These are phyloP conservation scores for Yarrowia sp. DNA, from an alignment of 805 yeast genomes.

Conservation along the genomic window DNA sequence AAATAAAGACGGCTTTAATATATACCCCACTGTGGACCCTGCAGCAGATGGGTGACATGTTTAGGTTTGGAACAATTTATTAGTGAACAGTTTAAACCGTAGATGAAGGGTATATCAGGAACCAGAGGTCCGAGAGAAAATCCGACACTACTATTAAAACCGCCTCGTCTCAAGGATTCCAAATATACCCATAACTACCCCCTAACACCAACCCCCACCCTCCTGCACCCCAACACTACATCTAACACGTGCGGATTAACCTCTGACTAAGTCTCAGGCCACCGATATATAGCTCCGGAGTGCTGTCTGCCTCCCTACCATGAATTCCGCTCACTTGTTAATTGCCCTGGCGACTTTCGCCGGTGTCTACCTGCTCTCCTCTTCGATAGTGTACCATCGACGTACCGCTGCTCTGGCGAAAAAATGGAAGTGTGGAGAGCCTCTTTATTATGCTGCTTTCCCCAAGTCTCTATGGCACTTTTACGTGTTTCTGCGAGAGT, in stretches of 20 bases:
- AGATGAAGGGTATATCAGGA: background rate
- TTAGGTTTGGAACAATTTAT: background rate
- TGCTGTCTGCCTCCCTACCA: background rate
- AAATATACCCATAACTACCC: too few species aligned
- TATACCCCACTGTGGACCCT: conserved; percentile 1
- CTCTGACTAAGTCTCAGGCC: background rate
- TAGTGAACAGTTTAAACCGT: background rate
- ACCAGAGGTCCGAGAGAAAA: background rate
- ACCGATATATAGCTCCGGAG: background rate
- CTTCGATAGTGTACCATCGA: background rate
- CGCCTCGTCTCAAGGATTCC: background rate
- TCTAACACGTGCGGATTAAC: background rate
- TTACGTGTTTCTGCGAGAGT: conserved; percentile 5
- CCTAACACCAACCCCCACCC: background rate
- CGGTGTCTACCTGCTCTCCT: background rate
- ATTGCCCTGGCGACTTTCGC: background rate
- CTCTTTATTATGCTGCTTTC: background rate
- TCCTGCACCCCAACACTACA: background rate
- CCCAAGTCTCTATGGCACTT: background rate
- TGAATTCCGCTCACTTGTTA: background rate
- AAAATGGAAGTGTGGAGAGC: conserved; percentile 12
- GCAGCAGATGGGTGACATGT: background rate
- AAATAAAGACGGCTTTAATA: too few species aligned
- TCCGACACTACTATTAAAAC: background rate
- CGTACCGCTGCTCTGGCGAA: background rate